Evolutionary conservation across 1,284 basidiomycete genomes (phyloP), one percentile per base, ranked within the genome.

Genomic region (Melampsora medusae): DNA sequence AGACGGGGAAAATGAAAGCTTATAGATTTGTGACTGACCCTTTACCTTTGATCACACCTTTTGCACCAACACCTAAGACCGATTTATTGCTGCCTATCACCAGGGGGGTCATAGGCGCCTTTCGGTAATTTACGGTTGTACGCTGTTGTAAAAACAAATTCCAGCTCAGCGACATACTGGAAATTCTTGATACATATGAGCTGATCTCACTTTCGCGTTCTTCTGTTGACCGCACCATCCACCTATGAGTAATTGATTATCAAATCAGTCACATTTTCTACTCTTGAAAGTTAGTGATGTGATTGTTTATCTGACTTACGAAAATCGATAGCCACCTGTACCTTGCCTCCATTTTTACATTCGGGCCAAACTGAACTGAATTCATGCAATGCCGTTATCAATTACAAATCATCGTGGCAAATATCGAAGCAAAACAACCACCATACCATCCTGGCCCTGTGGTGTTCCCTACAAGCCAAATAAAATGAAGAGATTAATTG

Each of bases 1-100:
- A n/a, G n/a, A n/a, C n/a, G n/a, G n/a, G n/a, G n/a, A n/a, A n/a
- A n/a, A n/a, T n/a, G n/a, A n/a, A n/a, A n/a, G n/a, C n/a, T n/a
- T n/a, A n/a, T 5, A 35, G 28, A 48, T n/a, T 17, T 17, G 14
- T 33, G 38, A 19, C 67, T 66, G 2, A 69, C 74, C 74, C 74
- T 77, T 77, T 77, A 7, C 74, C 74, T 50, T 59, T 77, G 56
- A 77, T 69, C 31, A 77, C 49, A 19, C 19, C 74, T 31, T 22
- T 28, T 22, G 56, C 14, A 25, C 74, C 74, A 48, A 64, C 56
- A 14, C 74, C 74, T 9, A 69, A 35, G 12, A 77, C 9, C 9
- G 74, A 69, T 42, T 77, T 77, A 6, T 65, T 60, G 25, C 61
- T 64, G 69, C 35, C 9, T 17, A 77, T 48, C 19, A 50, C 49